Conservation (phyloP, 1,284 basidiomycete genomes). For the Pseudozyma thailandica region DNA sequence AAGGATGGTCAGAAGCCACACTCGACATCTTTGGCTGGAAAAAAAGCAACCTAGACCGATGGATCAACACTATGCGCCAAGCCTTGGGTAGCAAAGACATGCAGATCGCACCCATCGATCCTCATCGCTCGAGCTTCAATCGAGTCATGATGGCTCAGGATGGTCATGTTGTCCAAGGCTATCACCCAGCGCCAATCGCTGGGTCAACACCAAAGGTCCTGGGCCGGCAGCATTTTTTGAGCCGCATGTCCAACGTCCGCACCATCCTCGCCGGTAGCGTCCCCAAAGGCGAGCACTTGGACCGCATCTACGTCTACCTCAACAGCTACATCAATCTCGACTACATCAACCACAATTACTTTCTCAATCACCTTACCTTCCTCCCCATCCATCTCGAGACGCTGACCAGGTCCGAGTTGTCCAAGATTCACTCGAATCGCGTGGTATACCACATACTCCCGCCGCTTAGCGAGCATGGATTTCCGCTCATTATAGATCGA, state of each 20-base stretch:
- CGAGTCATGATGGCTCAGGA: constrained; percentile 8
- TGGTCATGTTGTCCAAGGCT: not conserved
- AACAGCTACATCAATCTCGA: constrained; percentile 13
- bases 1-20: not conserved
- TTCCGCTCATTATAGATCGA: constrained; percentile 1
- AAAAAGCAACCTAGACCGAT: not conserved
- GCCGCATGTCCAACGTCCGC: not conserved
- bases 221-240: not conserved
- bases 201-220: no score
- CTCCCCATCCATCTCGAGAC: constrained; percentile 3
- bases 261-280: not conserved
- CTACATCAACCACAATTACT: constrained; percentile 7
- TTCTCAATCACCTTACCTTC: not conserved
- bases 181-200: not conserved
- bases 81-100: constrained; percentile 1
- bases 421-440: not conserved
- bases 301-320: constrained; percentile 10
- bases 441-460: not conserved
- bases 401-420: not conserved
- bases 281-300: not conserved
- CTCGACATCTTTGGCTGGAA: not conserved
- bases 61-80: not conserved
- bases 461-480: not conserved
- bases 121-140: not conserved
- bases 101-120: not conserved